Base-by-base conservation (phyloP, 176 grass and related monocot species). In the sorghum (Sorghum bicolor) region DNA sequence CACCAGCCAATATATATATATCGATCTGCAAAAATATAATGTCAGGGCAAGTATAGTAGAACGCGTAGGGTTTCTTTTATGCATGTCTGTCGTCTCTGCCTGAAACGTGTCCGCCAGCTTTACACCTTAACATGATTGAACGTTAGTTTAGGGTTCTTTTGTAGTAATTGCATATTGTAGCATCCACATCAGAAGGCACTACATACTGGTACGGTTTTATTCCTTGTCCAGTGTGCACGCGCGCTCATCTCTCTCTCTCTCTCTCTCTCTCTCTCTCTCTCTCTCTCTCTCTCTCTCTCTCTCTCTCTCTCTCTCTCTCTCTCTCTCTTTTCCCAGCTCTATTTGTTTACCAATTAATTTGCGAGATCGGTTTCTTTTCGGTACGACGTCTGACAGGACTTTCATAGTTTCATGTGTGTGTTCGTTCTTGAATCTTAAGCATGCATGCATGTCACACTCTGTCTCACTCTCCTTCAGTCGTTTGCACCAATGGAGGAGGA, bases 171-270 rank as follows among this genome's bases (percentile, higher is more conserved):
- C 79, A 58, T 81, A 57, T 19, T 19, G 76, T 38, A 30, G 45
- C 64, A 39, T 58, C 79, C 79, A 71, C 79, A 82, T 40, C 66
- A 82, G 47, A 70, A 40, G 79, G 79, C 79, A 82, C 48, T 58
- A 32, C 12, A 62, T 12, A 15, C 40, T 13, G 34, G 65, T 81
- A 81, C 79, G 79, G 50, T 52, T 29, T 29, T 53, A 75, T 81
- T 81, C 79, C 64, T 36, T 81, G 65, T 11, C 45, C 64, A 38
- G 67, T 55, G 67, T 70, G 65, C 65, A 68, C 17, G 14, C 44
- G 2, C 77, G 63, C 44, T 70, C n/a, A 38, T 36, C 19, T 48
- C 14, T n/a, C n/a, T 36, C 19, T 48, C 14, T 36, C 19, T 48
- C 14, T 36, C 19, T 48, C 14, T 36, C 19, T 48, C 14, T 36